Base-by-base conservation (phyloP, 1,284 basidiomycete species). In the Puccinia polysora region DNA sequence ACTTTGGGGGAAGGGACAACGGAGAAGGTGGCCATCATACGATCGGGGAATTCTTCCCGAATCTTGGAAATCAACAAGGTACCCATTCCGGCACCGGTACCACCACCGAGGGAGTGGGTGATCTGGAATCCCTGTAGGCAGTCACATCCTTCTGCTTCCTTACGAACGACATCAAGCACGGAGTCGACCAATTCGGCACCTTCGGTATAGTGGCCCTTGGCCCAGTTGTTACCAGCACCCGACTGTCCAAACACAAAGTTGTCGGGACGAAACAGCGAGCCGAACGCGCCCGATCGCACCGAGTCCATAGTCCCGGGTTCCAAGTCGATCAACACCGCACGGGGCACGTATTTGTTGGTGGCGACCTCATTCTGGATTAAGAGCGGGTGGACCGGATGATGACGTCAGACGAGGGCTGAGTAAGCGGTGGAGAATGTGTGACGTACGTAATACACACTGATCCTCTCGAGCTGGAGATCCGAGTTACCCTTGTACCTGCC, bases 401-500 rank as follows among this genome's bases (percentile, higher is more conserved):
- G 30, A 45, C 8, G 34, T 6, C 25, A 55, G 38, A 32, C 53
- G 58, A 14, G 32, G 20, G 10, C 12, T 15, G 58, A 60, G 3
- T 23, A 32, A 43, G 3, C 7, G 43, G 23, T 47, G 10, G 23
- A 30, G 10, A 6, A 10, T 15, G 20, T 20, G 38, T 32, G 28
- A 62, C 68, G 60, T 52, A 70, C 68, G 84, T 91, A 95, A 85
- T 94, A 95, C 76, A 94, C 91, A 78, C 89, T 90, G 84, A 97
- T 96, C 78, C 93, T 89, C 83, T 97, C 95, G 77, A 97, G 89
- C 84, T 97, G 95, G 77, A 92, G 87, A 83, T 97, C 93, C 80
- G 89, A 89, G 81, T 82, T 91, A 79, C 95, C 95, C 82, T 89
- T 88, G 87, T 97, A 97, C 43, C 68, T 70, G 36, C 34, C n/a